phyloP scores from a whole-genome alignment of 176 grass and related monocot genomes.

The Triticum monococcum region DNA sequence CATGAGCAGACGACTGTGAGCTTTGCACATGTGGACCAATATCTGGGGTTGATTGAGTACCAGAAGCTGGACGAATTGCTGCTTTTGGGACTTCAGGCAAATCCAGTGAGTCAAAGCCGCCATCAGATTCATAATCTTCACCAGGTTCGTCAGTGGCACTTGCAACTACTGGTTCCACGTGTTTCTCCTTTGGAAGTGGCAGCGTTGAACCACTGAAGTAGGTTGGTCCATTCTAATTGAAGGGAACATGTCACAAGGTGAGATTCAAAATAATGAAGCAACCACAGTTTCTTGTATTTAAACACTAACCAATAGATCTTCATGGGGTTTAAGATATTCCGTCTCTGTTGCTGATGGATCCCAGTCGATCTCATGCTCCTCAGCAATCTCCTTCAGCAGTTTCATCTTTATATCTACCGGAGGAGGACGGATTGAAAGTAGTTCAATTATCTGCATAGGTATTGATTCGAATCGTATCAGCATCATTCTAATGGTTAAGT shows the following conservation, averaged over 20 bases:
- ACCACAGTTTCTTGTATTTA: neutral
- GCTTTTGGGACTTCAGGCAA: slow-evolving; percentile 93
- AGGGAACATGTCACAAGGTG: slow-evolving; percentile 6
- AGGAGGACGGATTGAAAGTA: slow-evolving; percentile 86
- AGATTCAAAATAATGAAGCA: slow-evolving; percentile 16
- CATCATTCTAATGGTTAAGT: neutral
- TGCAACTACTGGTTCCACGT: slow-evolving; percentile 46
- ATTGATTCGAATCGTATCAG: slow-evolving; percentile 8
- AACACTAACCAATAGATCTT: slow-evolving; percentile 86
- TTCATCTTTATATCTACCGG: slow-evolving; percentile 79
- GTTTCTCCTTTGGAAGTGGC: slow-evolving; percentile 77
- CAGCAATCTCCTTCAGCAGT: slow-evolving; percentile 93
- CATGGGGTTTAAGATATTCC: slow-evolving; percentile 83
- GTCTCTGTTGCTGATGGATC: slow-evolving; percentile 80
- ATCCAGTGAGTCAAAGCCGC: slow-evolving; percentile 58
- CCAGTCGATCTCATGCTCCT: slow-evolving; percentile 97
- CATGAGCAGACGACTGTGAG: slow-evolving; percentile 33
- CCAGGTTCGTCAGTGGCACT: slow-evolving; percentile 27
- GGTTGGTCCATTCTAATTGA: slow-evolving; percentile 78
- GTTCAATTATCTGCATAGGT: slow-evolving; percentile 86
- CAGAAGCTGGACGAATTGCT: slow-evolving; percentile 47
- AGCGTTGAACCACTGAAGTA: slow-evolving; percentile 67
- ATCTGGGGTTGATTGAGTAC: slow-evolving; percentile 41
- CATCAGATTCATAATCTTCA: slow-evolving; percentile 64
- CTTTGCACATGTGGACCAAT: slow-evolving; percentile 28